Conservation (phyloP, 768 basidiomycete species). For the Boletus fagicola region DNA sequence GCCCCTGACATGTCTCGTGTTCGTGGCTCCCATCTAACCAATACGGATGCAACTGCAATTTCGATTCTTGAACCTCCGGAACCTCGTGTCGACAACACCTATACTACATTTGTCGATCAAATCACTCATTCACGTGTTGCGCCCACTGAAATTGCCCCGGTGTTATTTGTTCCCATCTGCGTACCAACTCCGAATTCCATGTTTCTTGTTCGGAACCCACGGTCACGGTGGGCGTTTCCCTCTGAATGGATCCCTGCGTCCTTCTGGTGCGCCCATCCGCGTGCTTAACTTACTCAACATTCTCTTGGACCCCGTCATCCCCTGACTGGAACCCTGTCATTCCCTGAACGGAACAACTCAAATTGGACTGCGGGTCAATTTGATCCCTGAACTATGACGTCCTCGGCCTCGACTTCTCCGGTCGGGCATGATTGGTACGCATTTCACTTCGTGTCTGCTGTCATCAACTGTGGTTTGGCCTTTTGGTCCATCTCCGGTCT, state of each 20-base stretch:
- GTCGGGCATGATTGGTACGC: not conserved
- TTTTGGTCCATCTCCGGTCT: conserved; percentile 12
- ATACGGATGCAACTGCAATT: conserved; percentile 22
- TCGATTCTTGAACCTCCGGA: conserved; percentile 26
- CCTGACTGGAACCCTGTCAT: conserved; percentile 5
- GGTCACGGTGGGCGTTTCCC: conserved; percentile 1
- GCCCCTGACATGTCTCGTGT: conserved; percentile 9
- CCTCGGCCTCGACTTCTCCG: conserved; percentile 4
- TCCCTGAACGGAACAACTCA: conserved; percentile 12
- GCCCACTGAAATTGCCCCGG: not conserved
- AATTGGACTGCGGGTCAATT: conserved; percentile 7
- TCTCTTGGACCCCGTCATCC: conserved; percentile 1
- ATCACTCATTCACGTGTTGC: conserved; percentile 3
- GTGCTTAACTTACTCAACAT: conserved; percentile 4
- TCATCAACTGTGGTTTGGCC: conserved; percentile 13
- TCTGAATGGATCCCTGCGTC: conserved; percentile 3
- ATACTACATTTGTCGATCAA: conserved; percentile 7
- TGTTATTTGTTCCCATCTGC: not conserved
- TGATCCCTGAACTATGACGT: conserved; percentile 9
- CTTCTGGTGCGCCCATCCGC: not conserved
- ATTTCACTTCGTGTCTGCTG: conserved; percentile 1
- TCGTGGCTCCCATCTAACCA: conserved; percentile 4
- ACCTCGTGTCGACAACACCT: conserved; percentile 22
- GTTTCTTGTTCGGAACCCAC: conserved; percentile 17
- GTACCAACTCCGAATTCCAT: not conserved